A percentile compares a stretch with the other conserved stretches of the same genome.
Evolutionary conservation across 441 rosid species (phyloP).

Genomic region (Erodium chrysanthum): DNA sequence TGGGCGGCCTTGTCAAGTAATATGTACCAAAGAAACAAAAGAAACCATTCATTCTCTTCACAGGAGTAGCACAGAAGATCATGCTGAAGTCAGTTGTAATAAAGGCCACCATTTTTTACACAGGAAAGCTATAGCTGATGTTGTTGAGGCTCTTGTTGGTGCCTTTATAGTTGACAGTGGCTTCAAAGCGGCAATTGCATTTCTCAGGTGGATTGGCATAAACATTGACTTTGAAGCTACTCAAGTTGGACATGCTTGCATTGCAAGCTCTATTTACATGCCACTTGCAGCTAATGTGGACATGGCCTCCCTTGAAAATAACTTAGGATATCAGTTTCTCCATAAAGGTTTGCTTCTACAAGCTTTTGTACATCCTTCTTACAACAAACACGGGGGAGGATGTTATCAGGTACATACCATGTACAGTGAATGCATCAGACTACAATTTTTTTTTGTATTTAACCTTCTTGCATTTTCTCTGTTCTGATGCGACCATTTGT

Average conservation of each 20-base stretch:
- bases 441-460: constrained; percentile 5
- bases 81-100: constrained; percentile 58
- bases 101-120: constrained; percentile 76
- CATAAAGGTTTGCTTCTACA: constrained; percentile 77
- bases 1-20: constrained; percentile 60
- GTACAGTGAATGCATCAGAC: constrained; percentile 5
- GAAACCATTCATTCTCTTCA: constrained; percentile 34
- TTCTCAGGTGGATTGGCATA: constrained; percentile 89
- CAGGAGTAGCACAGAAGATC: constrained; percentile 22
- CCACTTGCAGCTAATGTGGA: constrained; percentile 40
- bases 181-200: constrained; percentile 73
- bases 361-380: constrained; percentile 90
- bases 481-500: constrained; percentile 20
- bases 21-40: constrained; percentile 45
- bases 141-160: constrained; percentile 88
- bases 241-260: constrained; percentile 46
- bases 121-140: constrained; percentile 86
- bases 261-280: constrained; percentile 47
- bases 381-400: constrained; percentile 77
- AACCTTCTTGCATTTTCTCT: constrained; percentile 11
- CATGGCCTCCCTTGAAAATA: constrained; percentile 40
- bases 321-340: constrained; percentile 44
- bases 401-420: constrained; percentile 69
- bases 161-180: constrained; percentile 87
- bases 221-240: constrained; percentile 49